Evolutionary conservation across 1,284 basidiomycete genomes (phyloP).

Genomic region (Irpex sp.): DNA sequence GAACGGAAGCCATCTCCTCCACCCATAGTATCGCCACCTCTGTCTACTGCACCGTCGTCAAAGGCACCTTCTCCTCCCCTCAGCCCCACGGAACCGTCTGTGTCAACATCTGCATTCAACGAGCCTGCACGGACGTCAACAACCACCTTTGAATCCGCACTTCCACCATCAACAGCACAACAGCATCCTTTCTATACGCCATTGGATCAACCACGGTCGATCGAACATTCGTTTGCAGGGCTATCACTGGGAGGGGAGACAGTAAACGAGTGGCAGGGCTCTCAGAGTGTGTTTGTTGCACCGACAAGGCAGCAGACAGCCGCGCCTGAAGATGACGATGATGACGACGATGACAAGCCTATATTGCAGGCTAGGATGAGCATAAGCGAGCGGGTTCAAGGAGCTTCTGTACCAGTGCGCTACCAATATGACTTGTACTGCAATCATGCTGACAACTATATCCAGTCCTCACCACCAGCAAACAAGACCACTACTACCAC

Average conservation of each 20-base stretch:
- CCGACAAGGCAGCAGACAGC: slow-evolving; percentile 10
- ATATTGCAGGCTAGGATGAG: slow-evolving; percentile 47
- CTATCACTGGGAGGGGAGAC: slow-evolving; percentile 62
- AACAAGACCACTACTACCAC: slow-evolving; percentile 18
- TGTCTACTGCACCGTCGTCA: slow-evolving; percentile 9
- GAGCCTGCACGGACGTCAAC: slow-evolving; percentile 18
- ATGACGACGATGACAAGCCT: slow-evolving; percentile 72
- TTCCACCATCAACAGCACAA: slow-evolving; percentile 21
- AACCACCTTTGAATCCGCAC: slow-evolving; percentile 18
- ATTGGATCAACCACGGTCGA: slow-evolving; percentile 39
- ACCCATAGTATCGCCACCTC: background rate
- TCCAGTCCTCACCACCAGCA: slow-evolving; percentile 4
- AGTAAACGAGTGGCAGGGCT: slow-evolving; percentile 36
- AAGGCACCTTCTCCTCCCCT: slow-evolving; percentile 12
- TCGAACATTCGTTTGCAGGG: slow-evolving; percentile 51
- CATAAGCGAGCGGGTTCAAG: slow-evolving; percentile 29
- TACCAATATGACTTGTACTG: background rate
- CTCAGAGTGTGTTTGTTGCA: slow-evolving; percentile 24
- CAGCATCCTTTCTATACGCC: slow-evolving; percentile 41
- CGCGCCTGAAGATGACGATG: slow-evolving; percentile 45
- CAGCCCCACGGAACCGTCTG: slow-evolving; percentile 18
- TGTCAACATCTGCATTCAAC: slow-evolving; percentile 16
- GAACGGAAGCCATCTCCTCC: background rate
- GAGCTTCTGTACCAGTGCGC: slow-evolving; percentile 26
- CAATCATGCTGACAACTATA: background rate